These are phyloP conservation scores for Calonectria montana DNA, from an alignment of 2,329 filamentous ascomycete species.

Conservation along the genomic window DNA sequence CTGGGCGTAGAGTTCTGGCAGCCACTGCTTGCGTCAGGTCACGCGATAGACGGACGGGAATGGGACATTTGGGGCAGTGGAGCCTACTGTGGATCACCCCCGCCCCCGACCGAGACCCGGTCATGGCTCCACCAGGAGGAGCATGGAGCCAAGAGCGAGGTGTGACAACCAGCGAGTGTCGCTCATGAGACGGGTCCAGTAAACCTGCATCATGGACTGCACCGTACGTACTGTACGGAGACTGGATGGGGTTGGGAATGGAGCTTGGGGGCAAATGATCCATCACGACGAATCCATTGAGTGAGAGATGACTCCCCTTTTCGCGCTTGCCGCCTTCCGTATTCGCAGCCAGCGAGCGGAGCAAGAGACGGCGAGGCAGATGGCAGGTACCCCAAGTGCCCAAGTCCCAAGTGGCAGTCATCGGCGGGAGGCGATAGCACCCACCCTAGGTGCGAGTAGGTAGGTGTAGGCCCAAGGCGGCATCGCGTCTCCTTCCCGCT, in stretches of 20 bases:
- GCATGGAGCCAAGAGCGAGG: conserved; percentile 18
- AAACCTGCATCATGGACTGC: background rate
- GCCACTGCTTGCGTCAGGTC: conserved; percentile 47
- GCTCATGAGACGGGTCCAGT: background rate
- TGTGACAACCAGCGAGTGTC: conserved; percentile 7
- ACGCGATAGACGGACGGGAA: conserved; percentile 44
- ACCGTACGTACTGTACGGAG: conserved; percentile 2
- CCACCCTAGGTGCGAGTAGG: background rate
- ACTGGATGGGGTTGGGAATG: background rate
- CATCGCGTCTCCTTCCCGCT: conserved; percentile 18
- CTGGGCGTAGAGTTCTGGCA: conserved; percentile 33
- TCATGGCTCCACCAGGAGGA: conserved; percentile 14
- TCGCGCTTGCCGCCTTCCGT: background rate
- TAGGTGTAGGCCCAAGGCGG: background rate
- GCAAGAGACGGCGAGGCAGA: too few relatives aligned
- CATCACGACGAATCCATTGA: background rate
- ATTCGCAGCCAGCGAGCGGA: background rate
- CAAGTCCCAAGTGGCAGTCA: background rate
- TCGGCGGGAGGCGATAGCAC: background rate
- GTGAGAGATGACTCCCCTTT: background rate
- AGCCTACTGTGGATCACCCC: conserved; percentile 15
- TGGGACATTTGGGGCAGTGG: conserved; percentile 32
- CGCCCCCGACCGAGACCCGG: conserved; percentile 28
- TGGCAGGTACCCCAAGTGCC: too few relatives aligned
- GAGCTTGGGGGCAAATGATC: background rate